Evolutionary conservation across 805 yeast species (phyloP), one percentile per base, ranked within the genome.

Genomic region (Wickerhamomyces hampshirensis): DNA sequence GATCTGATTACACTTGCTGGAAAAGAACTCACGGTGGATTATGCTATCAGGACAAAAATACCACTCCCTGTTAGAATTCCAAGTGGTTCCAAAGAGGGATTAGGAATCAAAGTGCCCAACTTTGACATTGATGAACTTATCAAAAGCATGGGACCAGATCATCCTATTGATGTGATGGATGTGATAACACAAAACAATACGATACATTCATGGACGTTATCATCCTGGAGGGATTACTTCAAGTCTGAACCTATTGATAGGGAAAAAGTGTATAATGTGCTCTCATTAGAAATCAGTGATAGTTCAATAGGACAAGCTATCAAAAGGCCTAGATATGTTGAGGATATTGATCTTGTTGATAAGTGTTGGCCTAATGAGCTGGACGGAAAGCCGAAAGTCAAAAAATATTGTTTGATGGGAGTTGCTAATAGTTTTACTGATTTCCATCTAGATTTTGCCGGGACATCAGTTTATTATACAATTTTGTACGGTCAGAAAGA

Each of bases 381-480:
- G 40, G 42, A 34, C 2, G 12, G 19, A 4, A 59, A 76, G 35
- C 84, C 87, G 1, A 70, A 76, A 43, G 84, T 82, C 2, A 76
- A 87, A 15, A 75, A 80, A 37, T 88, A 88, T 55, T 80, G 94
- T 43, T 65, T 88, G 28, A 88, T 88, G 95, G 83, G 94, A 1
- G 95, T 85, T 3, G 64, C 69, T 18, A 75, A 80, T 41, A 77
- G 93, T 3, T 88, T 74, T 55, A 88, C 96, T 0, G 97, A 88
- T 55, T 88, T 87, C 60, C 97, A 88, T 58, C 67, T 88, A 29
- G 97, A 88, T 57, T 88, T 88, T 57, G 93, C 94, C 2, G 97
- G 96, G 0, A 84, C 96, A 0, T 83, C 93, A 1, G 97, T 88
- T 5, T 88, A 85, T 55, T 88, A 88, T 58, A 85, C 91, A 3